phyloP scores from a whole-genome alignment of 768 basidiomycete genomes.

The Pulveroboletus frians region DNA sequence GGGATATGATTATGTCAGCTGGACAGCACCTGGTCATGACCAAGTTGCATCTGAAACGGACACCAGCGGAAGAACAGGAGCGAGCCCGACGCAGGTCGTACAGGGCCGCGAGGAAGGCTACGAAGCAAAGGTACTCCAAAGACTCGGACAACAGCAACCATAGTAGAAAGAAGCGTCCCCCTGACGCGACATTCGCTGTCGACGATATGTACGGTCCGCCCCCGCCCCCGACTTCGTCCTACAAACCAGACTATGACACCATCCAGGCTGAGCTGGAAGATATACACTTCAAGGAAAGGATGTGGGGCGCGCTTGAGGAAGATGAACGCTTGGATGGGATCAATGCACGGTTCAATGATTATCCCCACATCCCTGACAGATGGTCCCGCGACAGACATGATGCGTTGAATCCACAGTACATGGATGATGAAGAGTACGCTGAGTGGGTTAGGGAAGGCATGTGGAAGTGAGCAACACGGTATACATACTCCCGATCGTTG shows the following conservation, averaged over 20 bases:
- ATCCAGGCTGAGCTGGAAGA: conserved; percentile 58
- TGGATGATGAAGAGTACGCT: conserved; percentile 86
- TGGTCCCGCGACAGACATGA: conserved; percentile 49
- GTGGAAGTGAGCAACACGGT: conserved; percentile 55
- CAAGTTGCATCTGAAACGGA: conserved; percentile 60
- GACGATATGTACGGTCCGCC: conserved; percentile 22
- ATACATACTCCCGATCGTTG: neutral
- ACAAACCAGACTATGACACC: conserved; percentile 43
- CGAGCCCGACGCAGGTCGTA: conserved; percentile 35
- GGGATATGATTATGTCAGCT: neutral
- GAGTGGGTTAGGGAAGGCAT: conserved; percentile 85
- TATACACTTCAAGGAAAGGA: conserved; percentile 61
- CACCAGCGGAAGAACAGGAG: conserved; percentile 53
- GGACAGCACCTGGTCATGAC: conserved; percentile 26
- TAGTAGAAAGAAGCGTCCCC: neutral
- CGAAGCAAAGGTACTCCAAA: conserved; percentile 28
- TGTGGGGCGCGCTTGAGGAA: conserved; percentile 67
- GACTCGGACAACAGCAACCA: conserved; percentile 11
- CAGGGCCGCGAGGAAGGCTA: conserved; percentile 51
- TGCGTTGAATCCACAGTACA: conserved; percentile 38
- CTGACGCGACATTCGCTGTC: neutral
- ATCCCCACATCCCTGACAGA: conserved; percentile 66
- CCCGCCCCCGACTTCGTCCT: conserved; percentile 18
- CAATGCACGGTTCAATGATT: conserved; percentile 60
- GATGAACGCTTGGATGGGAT: conserved; percentile 64